Evolutionary conservation across 2,329 filamentous ascomycete species (phyloP).

Genomic region (Aspergillus fumigatus): DNA sequence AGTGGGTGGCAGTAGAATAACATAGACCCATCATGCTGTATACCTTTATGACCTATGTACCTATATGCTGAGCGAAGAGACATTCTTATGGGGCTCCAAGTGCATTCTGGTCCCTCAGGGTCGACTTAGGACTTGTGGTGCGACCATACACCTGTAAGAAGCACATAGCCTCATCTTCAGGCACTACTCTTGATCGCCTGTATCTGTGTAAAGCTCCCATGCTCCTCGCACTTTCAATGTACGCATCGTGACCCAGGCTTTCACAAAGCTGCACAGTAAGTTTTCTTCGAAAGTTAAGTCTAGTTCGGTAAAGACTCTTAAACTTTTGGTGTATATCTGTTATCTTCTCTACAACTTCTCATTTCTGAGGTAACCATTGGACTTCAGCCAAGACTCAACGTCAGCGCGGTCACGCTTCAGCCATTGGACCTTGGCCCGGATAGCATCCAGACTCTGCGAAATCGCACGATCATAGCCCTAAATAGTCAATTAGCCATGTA

Average conservation of each 20-base stretch:
- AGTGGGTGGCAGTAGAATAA: slow-evolving; percentile 25
- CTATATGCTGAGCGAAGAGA: not conserved
- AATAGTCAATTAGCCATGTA: slow-evolving; percentile 10
- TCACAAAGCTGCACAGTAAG: too few relatives aligned
- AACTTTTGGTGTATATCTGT: not conserved
- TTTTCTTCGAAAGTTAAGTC: not conserved
- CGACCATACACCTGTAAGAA: too few relatives aligned
- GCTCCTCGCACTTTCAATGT: too few relatives aligned
- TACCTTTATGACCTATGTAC: not conserved
- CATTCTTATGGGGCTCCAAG: not conserved
- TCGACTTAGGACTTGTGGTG: too few relatives aligned
- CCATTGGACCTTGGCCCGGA: slow-evolving; percentile 81
- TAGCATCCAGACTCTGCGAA: slow-evolving; percentile 81
- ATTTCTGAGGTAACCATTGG: slow-evolving; percentile 54
- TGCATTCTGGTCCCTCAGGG: not conserved
- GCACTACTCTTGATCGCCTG: too few relatives aligned
- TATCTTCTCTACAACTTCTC: slow-evolving; percentile 29
- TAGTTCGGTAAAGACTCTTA: not conserved
- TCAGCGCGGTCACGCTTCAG: slow-evolving; percentile 70
- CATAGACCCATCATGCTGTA: not conserved
- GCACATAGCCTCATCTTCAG: too few relatives aligned
- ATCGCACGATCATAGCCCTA: slow-evolving; percentile 77
- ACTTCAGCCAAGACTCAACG: slow-evolving; percentile 67
- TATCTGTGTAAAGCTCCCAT: too few relatives aligned
- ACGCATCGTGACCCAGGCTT: too few relatives aligned